Base-by-base conservation (phyloP, 2,329 filamentous ascomycete species). In the Calonectria montana region DNA sequence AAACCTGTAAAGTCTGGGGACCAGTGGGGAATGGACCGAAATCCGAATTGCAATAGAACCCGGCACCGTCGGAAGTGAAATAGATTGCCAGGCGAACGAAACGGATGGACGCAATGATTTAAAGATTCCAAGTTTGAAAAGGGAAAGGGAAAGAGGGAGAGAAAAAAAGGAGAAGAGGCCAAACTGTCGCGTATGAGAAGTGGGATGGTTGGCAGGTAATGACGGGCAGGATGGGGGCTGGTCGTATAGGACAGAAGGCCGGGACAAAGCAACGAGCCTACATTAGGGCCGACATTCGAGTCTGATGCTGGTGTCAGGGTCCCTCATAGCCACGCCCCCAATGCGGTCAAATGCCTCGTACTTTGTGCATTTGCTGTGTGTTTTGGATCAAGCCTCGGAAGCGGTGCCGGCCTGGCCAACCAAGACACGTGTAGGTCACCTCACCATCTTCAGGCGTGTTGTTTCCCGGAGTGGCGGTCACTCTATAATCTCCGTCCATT, bases 381-480 rank as follows among this genome's bases (percentile, higher is more conserved):
- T 69, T 62, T 69, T 61, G 50, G 47, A 57, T 50, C 59, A 59
- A 65, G 61, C 50, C 41, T 43, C 25, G 68, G 68, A 29, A 3
- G n/a, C 65, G 43, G 39, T 50, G 67, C 61, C 50, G 67, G 25
- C 29, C 61, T 59, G 35, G 67, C 61, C 62, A 47, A 23, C 31
- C 50, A 37, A 37, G 69, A 71, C 64, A 67, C 69, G 64, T 64
- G 69, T 64, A 67, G 69, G 59, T 71, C 69, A 71, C 69, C 69
- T 71, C 69, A 71, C 64, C 53, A 57, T 10, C 31, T 27, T 31
- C 5, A 48, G 21, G 37, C 39, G 16, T 45, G 23, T 8, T 43
- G 53, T 12, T 45, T 62, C 25, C 12, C 27, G 50, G 25, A 55
- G 64, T 55, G 50, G 62, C 62, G 62, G 48, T 66, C 64, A 27